Evolutionary conservation across 2,329 filamentous ascomycete genomes (phyloP).

Genomic region (Trichoderma hamatum): DNA sequence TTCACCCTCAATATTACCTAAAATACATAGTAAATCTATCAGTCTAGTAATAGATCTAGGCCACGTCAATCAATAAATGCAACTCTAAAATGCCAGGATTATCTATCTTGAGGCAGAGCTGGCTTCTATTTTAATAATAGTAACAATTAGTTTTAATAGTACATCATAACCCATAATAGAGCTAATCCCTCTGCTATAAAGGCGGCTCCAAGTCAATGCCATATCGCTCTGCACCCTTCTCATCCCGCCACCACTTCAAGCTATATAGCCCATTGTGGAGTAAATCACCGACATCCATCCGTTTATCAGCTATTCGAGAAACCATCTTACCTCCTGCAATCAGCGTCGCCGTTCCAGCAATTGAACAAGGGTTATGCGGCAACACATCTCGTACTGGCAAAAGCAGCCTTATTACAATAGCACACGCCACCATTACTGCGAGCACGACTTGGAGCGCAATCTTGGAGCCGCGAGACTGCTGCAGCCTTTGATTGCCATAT

Average conservation of each 20-base stretch:
- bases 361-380: constrained; percentile 16
- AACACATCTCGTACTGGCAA: constrained; percentile 7
- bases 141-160: neutral
- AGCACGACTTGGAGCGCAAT: constrained; percentile 12
- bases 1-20: too few species aligned
- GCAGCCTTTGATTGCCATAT: constrained; percentile 10
- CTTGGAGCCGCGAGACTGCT: constrained; percentile 16
- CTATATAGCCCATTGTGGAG: constrained; percentile 1
- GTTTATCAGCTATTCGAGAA: neutral
- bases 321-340: constrained; percentile 10
- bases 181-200: neutral
- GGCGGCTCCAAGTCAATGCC: constrained; percentile 14
- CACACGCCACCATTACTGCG: constrained; percentile 7
- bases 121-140: neutral
- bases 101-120: neutral
- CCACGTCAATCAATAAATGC: neutral
- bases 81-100: neutral
- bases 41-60: too few species aligned
- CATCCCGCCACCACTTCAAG: constrained; percentile 20
- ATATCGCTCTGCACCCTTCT: constrained; percentile 5
- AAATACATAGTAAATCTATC: too few species aligned
- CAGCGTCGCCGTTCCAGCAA: constrained; percentile 7
- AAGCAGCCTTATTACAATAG: constrained; percentile 15
- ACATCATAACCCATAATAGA: neutral
- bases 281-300: neutral